Evolutionary conservation across 345 rosid species (phyloP).

Genomic region (Populus alba): DNA sequence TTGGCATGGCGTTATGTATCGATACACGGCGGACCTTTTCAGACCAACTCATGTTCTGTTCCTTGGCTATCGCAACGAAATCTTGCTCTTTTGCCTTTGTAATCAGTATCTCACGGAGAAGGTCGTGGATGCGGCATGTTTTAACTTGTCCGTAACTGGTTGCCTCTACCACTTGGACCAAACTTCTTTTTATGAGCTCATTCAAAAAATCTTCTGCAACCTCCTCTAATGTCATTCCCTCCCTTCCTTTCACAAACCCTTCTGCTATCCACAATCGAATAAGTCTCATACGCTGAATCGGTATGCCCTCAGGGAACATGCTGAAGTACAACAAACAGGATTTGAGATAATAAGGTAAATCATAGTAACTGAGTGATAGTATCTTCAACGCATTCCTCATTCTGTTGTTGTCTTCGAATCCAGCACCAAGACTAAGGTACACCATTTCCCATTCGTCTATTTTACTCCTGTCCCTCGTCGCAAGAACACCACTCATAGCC

Average conservation of each 20-base stretch:
- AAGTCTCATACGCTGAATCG: conserved; percentile 3
- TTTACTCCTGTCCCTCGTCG: not conserved
- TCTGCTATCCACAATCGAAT: conserved; percentile 15
- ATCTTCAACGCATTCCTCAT: not conserved
- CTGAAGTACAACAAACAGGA: conserved; percentile 3
- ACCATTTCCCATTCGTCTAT: conserved; percentile 15
- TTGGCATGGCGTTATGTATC: not conserved
- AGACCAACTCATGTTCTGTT: not conserved
- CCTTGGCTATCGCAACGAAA: not conserved
- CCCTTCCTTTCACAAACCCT: conserved; percentile 16
- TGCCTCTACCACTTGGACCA: conserved; percentile 3
- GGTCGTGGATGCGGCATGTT: conserved; percentile 1
- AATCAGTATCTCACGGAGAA: conserved; percentile 2
- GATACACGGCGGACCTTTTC: conserved; percentile 3
- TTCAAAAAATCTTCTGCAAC: conserved; percentile 10
- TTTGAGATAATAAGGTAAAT: conserved; percentile 23
- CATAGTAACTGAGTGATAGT: conserved; percentile 15
- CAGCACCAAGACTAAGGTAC: not conserved
- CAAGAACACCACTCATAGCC: conserved; percentile 13
- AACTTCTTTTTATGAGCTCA: conserved; percentile 6
- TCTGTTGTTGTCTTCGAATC: conserved; percentile 9
- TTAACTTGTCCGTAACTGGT: not conserved
- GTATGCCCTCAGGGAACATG: not conserved
- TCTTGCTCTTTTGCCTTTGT: not conserved
- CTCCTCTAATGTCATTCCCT: conserved; percentile 12